Conservation (phyloP, 768 basidiomycete genomes). For the Exidia glandulosa region DNA sequence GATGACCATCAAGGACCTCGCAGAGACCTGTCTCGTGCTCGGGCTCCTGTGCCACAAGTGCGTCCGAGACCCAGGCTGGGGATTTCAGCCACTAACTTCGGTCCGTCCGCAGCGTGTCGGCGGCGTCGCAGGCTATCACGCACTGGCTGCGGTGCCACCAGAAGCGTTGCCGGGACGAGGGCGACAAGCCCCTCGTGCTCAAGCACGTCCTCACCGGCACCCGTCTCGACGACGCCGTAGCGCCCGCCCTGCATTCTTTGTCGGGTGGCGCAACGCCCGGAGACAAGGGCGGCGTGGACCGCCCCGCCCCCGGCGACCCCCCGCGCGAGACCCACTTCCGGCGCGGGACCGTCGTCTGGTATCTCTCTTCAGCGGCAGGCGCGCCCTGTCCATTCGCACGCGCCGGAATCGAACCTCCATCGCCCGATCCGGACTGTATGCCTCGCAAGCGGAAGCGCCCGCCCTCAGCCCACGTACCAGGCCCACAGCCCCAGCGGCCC, state of each 20-base stretch:
- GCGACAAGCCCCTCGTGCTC: conserved; percentile 64
- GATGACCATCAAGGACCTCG: conserved; percentile 79
- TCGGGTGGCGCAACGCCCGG: conserved; percentile 51
- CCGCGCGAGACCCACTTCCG: conserved; percentile 57
- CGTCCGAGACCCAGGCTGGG: conserved; percentile 17
- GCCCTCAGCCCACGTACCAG: conserved; percentile 33
- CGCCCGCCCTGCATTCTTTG: conserved; percentile 58
- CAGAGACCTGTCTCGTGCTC: conserved; percentile 52
- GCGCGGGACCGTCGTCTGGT: conserved; percentile 73
- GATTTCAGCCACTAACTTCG: neutral
- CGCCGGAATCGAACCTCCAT: conserved; percentile 60
- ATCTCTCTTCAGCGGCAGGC: conserved; percentile 63
- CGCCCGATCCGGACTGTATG: conserved; percentile 32
- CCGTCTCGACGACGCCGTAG: conserved; percentile 58
- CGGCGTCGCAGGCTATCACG: conserved; percentile 72
- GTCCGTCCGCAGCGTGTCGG: conserved; percentile 43
- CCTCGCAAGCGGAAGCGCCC: conserved; percentile 18
- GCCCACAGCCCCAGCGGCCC: conserved; percentile 27
- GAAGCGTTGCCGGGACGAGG: conserved; percentile 55
- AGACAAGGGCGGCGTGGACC: conserved; percentile 11
- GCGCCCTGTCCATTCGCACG: conserved; percentile 65
- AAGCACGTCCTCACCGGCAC: conserved; percentile 67
- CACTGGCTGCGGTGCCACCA: conserved; percentile 71
- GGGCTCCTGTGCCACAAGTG: conserved; percentile 72
- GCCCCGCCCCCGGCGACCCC: conserved; percentile 6